Evolutionary conservation across 2,329 filamentous ascomycete species (phyloP), one percentile per base, ranked within the genome.

Genomic region (Fusarium chaquense): DNA sequence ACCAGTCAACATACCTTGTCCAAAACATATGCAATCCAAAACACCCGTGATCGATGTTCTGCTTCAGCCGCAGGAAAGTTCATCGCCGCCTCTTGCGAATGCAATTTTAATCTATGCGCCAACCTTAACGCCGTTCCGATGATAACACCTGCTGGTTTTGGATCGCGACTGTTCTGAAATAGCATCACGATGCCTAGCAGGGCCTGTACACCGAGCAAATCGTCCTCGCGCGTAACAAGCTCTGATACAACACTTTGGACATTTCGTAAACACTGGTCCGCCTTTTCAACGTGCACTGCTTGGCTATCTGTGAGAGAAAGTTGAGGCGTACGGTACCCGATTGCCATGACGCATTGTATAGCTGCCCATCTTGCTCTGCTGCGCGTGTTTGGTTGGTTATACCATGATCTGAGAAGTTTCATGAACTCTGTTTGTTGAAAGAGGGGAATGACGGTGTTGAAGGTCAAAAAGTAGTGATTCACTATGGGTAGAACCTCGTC

Each of bases 11-110:
- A 55, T 54, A 81, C 80, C 73, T 82, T 83, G 55, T 83, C 81
- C 7, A 82, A 68, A 5, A 70, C 71, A 38, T 83, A 83, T 4
- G 79, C 78, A 10, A 82, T 76, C 81, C 81, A 83, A 44, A 83
- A 83, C 3, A 83, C 73, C 0, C 80, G 73, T 4, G 73, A 73
- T 28, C 81, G 70, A 32, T 82, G 79, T n/a, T 76, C 73, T 3
- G 73, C 74, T 5, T 81, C 76, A 0, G 77, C 76, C 0, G 75
- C 66, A 0, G 78, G 52, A 15, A 77, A 77, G 0, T 60, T 56
- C 13, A 70, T 59, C 1, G 71, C 58, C 0, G 74, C 62, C 2
- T 74, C 62, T 20, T 76, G 75, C 2, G 78, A 73, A 30, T 83
- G 79, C 8, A 83, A 56, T 4, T 74, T 72, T 30, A 83, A 51